Conservation (phyloP, 164 flowering plant species). For the Cinnamomum micranthum region DNA sequence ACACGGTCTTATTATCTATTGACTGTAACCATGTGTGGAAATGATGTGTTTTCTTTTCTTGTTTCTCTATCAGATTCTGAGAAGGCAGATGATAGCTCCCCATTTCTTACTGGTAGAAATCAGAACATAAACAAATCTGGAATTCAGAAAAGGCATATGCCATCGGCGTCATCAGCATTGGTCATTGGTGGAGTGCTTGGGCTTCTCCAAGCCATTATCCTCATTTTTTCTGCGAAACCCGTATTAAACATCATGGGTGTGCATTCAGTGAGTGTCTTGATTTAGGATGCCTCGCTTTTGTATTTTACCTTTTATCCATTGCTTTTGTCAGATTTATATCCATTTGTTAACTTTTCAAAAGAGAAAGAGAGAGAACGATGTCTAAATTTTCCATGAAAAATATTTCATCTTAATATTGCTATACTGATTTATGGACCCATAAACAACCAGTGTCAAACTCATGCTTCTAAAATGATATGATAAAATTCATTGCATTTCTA, state of each 20-base stretch:
- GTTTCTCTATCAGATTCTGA: conserved; percentile 28
- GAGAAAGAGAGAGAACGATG: too few relatives aligned
- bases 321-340: too few relatives aligned
- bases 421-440: too few relatives aligned
- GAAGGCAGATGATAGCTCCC: conserved; percentile 4
- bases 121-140: conserved; percentile 15
- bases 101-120: conserved; percentile 13
- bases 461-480: too few relatives aligned
- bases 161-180: conserved; percentile 71
- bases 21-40: not conserved
- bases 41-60: not conserved
- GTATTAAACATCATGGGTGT: conserved; percentile 60
- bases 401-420: too few relatives aligned
- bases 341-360: too few relatives aligned
- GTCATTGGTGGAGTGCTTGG: conserved; percentile 57
- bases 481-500: too few relatives aligned
- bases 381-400: too few relatives aligned
- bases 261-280: conserved; percentile 39
- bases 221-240: conserved; percentile 46
- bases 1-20: not conserved
- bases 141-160: conserved; percentile 36
- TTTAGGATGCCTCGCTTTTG: too few relatives aligned
- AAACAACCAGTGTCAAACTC: too few relatives aligned
- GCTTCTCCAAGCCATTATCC: conserved; percentile 49
- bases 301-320: too few relatives aligned